Base-by-base conservation (phyloP, 2,329 filamentous ascomycete species). In the Trichoderma arundinaceum region DNA sequence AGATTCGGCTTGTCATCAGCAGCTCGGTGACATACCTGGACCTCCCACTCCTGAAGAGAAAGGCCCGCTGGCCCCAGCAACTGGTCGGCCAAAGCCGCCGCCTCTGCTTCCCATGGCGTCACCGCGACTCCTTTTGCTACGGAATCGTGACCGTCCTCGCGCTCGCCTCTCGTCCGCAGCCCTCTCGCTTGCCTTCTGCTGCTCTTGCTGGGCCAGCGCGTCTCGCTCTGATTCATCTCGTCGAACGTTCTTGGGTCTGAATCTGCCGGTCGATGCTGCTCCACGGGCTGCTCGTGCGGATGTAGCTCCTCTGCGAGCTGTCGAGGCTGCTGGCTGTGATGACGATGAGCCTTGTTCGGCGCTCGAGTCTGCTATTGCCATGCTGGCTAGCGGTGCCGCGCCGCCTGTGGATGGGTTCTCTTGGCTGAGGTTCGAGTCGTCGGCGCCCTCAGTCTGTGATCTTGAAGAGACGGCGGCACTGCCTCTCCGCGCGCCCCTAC, bases 151-250 rank as follows among this genome's bases (percentile, higher is more conserved):
- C 5, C 79, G 77, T 2, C 80, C 73, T 70, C 79, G 69, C 6
- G 76, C 76, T 59, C 74, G 74, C 19, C 75, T 74, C 72, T 80
- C 79, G 28, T 79, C 78, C 4, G 78, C 78, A 4, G 76, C 78
- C 54, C 77, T 75, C 56, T 79, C 77, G 39, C 68, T 77, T 2
- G 79, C 78, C 68, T 81, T 82, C 65, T 80, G 75, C 62, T 79
- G 76, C 67, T 82, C 80, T 62, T 79, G 76, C 12, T 79, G 75
- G 52, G 82, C 82, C 9, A 84, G 73, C 58, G 70, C 78, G 61
- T 83, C 81, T 71, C 83, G 76, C 59, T 84, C 81, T 7, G 80
- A 78, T 64, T 83, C 82, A 74, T 84, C 81, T 78, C 83, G 76
- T 61, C 83, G 78, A 54, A 83, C 72, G 66, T 80, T 82, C 69